phyloP scores from a whole-genome alignment of 2,329 filamentous ascomycete genomes.

The Sporothrix brunneoviolacea region DNA sequence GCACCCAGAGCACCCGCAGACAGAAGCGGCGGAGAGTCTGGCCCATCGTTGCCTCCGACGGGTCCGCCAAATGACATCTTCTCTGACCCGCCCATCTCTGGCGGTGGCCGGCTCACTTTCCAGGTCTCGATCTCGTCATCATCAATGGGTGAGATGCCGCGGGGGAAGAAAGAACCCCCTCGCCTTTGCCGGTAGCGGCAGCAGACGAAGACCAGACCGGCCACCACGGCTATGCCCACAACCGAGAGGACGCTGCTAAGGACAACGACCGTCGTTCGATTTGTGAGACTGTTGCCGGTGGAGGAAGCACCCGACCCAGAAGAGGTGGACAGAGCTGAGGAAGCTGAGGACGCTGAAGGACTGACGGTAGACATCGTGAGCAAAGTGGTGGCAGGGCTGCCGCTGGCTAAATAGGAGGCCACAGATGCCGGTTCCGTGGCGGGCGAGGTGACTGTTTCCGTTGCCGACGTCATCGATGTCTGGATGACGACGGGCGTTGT shows the following conservation, averaged over 20 bases:
- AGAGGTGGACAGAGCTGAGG: not conserved
- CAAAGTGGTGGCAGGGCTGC: not conserved
- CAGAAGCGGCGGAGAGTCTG: conserved; percentile 2
- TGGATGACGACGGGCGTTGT: not conserved
- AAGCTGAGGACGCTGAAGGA: too few relatives aligned
- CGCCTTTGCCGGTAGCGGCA: conserved; percentile 33
- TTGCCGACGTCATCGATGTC: not conserved
- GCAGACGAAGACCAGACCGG: conserved; percentile 31
- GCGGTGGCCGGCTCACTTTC: conserved; percentile 35
- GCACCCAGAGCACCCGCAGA: conserved; percentile 3
- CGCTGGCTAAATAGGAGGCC: not conserved
- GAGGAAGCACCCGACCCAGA: not conserved
- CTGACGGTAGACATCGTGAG: not conserved
- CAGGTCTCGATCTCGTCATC: conserved; percentile 62
- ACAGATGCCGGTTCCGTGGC: not conserved
- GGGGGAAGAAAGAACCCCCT: conserved; percentile 38
- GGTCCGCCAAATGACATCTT: not conserved
- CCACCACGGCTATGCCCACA: conserved; percentile 35
- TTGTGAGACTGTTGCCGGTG: conserved; percentile 15
- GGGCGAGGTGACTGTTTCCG: not conserved
- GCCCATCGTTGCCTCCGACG: not conserved
- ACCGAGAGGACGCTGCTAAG: conserved; percentile 45
- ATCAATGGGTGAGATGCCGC: conserved; percentile 55
- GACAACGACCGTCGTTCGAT: conserved; percentile 41
- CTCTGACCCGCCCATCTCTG: not conserved